Base-by-base conservation (phyloP, 129 eudicot genomes). In the Erigeron canadensis region DNA sequence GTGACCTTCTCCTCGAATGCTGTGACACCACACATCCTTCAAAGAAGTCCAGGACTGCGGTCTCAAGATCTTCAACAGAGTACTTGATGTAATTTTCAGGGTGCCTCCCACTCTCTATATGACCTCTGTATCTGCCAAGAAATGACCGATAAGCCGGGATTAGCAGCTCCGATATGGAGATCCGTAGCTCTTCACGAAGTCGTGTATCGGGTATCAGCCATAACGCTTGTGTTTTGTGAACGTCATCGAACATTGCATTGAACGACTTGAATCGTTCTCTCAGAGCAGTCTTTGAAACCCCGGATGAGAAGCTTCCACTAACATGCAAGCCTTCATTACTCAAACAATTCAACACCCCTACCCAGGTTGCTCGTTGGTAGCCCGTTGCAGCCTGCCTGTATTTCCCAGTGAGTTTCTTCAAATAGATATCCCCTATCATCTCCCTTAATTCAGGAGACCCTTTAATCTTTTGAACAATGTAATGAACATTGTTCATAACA, bases 401-500 rank as follows among this genome's bases (percentile, higher is more conserved):
- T 13, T 19, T 58, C 45, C 65, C 76, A 0, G 85, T 80, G 12
- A 86, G 55, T 22, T 38, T 89, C 74, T 63, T 89, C 66, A 85
- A 51, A 73, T 80, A 87, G 15, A 51, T 18, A n/a, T 71, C 76
- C 0, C 76, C 96, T 10, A 87, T 77, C 83, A 87, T 79, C 67
- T 80, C 84, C 61, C 84, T 75, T 51, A 87, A 69, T 75, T 87
- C 90, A 0, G 68, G 59, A 2, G 86, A 84, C 18, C 86, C 88
- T 79, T 83, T 84, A 9, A 79, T 70, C 80, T 84, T 87, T 65
- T 84, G 86, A 10, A 81, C 84, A 39, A 87, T 87, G 64, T 87
- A 87, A 45, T 84, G 88, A 7, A 88, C 82, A 22, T 86, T 89
- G 51, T 86, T 89, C 93, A 89, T 84, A 53, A 84, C 63, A 56